A percentile compares a stretch with the other conserved stretches of the same genome.
These are phyloP conservation scores for Candida golubevii DNA, from an alignment of 805 yeast genomes.

Conservation along the genomic window DNA sequence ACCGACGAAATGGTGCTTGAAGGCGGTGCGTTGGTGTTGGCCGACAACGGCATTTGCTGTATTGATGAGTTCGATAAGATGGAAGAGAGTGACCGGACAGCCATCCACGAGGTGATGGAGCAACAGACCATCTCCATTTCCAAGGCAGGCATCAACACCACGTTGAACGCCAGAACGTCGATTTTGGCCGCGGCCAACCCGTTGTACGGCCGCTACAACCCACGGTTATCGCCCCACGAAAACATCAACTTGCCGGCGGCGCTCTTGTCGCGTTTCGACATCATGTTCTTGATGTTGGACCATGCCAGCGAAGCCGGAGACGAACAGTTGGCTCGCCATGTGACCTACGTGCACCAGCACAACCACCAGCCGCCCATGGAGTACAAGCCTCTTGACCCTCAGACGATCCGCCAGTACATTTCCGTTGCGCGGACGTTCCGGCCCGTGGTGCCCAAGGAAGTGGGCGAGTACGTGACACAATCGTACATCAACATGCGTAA, in stretches of 20 bases:
- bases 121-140: slow-evolving; percentile 97
- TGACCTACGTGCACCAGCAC: slow-evolving; percentile 93
- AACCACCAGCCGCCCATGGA: slow-evolving; percentile 77
- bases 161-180: slow-evolving; percentile 92
- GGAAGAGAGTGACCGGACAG: slow-evolving; percentile 96
- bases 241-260: slow-evolving; percentile 97
- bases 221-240: slow-evolving; percentile 84
- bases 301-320: slow-evolving; percentile 76
- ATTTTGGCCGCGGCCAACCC: slow-evolving; percentile 99
- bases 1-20: slow-evolving; percentile 97
- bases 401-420: slow-evolving; percentile 77
- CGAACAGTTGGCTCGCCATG: slow-evolving; percentile 86
- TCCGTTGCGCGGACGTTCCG: slow-evolving; percentile 79
- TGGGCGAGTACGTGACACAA: slow-evolving; percentile 81
- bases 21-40: slow-evolving; percentile 96
- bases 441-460: slow-evolving; percentile 79
- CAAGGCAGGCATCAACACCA: slow-evolving; percentile 96
- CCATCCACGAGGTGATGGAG: slow-evolving; percentile 99
- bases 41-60: slow-evolving; percentile 97
- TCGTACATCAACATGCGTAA: slow-evolving; percentile 89
- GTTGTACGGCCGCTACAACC: slow-evolving; percentile 88
- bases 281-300: slow-evolving; percentile 82
- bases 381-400: slow-evolving; percentile 71
- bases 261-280: slow-evolving; percentile 87
- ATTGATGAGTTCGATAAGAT: slow-evolving; percentile 98